Conservation (phyloP, 371 early-diverging fungal genomes). For the Mucor circinelloides region DNA sequence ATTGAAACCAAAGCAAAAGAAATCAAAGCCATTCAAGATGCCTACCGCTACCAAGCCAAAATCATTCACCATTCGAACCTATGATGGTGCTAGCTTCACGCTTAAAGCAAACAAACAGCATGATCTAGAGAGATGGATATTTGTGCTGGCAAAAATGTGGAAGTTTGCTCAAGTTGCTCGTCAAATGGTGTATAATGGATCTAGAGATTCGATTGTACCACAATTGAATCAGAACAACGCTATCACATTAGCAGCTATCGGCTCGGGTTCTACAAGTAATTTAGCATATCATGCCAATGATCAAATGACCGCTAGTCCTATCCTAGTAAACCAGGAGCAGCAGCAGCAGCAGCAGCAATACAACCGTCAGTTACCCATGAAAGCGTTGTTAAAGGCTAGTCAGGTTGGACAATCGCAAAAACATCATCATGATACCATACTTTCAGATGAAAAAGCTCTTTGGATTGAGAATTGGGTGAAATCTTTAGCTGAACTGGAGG, state of each 20-base stretch:
- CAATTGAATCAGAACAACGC: background rate
- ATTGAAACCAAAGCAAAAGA: slow-evolving; percentile 9
- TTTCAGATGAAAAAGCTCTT: slow-evolving; percentile 17
- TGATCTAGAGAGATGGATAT: slow-evolving; percentile 36
- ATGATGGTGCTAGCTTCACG: slow-evolving; percentile 20
- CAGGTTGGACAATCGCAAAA: background rate
- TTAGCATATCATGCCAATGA: background rate
- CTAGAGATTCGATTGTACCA: background rate
- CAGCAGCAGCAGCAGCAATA: background rate
- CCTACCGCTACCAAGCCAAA: slow-evolving; percentile 7
- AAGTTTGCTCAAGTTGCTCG: slow-evolving; percentile 8
- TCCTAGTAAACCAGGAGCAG: background rate
- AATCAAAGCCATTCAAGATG: background rate
- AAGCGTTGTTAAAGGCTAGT: background rate
- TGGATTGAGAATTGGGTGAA: slow-evolving; percentile 33
- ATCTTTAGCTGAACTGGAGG: slow-evolving; percentile 17
- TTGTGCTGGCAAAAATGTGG: slow-evolving; percentile 35
- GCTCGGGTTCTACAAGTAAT: background rate
- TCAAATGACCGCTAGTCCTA: background rate
- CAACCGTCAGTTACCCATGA: background rate
- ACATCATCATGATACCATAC: background rate
- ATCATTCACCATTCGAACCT: slow-evolving; percentile 27
- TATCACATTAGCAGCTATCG: background rate
- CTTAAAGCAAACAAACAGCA: slow-evolving; percentile 32
- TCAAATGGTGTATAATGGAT: background rate